Evolutionary conservation across 148 eudicot genomes (phyloP).

Genomic region (Chenopodium formosanum): DNA sequence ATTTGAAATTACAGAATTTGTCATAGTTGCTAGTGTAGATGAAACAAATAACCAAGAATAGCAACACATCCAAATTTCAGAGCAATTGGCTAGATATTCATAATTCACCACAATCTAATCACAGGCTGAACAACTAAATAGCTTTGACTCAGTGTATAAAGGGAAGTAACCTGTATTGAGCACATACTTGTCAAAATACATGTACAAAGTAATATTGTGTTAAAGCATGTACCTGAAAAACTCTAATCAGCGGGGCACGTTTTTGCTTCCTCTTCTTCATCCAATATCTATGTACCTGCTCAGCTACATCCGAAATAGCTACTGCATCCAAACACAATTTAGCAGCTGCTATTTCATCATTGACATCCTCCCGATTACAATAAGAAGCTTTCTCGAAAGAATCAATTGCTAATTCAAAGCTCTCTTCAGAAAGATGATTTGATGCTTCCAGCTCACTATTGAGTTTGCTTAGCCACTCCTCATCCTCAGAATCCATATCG

Average conservation of each 20-base stretch:
- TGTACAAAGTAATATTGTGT: background rate
- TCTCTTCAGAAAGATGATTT: slow-evolving; percentile 49
- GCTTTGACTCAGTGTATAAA: background rate
- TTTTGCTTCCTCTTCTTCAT: slow-evolving; percentile 57
- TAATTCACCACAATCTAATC: background rate
- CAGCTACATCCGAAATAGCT: slow-evolving; percentile 45
- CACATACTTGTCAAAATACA: background rate
- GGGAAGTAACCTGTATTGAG: background rate
- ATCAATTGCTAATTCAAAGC: slow-evolving; percentile 75
- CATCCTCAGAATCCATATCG: slow-evolving; percentile 84
- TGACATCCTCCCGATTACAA: slow-evolving; percentile 44
- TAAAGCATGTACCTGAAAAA: slow-evolving; percentile 64
- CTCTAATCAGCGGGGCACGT: slow-evolving; percentile 45
- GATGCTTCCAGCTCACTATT: slow-evolving; percentile 37
- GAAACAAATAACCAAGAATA: background rate
- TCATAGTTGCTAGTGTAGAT: background rate
- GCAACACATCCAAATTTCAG: background rate
- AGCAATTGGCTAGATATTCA: background rate
- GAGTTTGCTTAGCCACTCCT: slow-evolving; percentile 60
- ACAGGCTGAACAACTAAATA: background rate
- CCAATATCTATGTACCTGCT: slow-evolving; percentile 64
- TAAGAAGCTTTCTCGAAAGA: slow-evolving; percentile 75
- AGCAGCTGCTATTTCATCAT: slow-evolving; percentile 44
- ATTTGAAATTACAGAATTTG: background rate
- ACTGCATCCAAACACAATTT: slow-evolving; percentile 43